Percentiles rank a stretch among this genome's conserved stretches.
Conservation (phyloP, 2,329 filamentous ascomycete species). For the Fusarium coffeatum region DNA sequence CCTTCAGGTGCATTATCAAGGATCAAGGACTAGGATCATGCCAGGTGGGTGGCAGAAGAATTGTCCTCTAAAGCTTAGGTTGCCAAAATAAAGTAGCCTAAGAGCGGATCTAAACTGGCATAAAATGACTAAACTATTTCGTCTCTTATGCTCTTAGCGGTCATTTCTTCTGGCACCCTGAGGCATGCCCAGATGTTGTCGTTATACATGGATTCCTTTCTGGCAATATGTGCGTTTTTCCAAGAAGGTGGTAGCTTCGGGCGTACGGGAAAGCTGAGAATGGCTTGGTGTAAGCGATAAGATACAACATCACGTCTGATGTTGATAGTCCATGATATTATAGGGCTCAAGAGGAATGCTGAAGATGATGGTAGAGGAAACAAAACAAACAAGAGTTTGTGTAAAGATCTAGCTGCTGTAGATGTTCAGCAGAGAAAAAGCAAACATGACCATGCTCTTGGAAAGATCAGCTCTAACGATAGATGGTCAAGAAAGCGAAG, state of each 20-base stretch:
- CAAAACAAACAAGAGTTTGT: neutral
- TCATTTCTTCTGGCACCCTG: too few relatives aligned
- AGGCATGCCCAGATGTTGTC: neutral
- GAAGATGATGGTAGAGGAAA: too few relatives aligned
- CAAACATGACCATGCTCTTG: constrained; percentile 15
- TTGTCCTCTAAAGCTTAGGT: too few relatives aligned
- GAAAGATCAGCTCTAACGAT: constrained; percentile 3
- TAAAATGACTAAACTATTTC: too few relatives aligned
- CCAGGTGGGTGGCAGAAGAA: too few relatives aligned
- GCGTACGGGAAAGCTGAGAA: constrained; percentile 7
- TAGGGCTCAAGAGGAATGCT: constrained; percentile 1
- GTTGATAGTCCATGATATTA: neutral
- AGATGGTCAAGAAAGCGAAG: constrained; percentile 21
- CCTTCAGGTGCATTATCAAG: constrained; percentile 10
- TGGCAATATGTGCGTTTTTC: constrained; percentile 2
- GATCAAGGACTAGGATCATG: constrained; percentile 25
- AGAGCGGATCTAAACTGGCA: too few relatives aligned
- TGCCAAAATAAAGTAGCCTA: too few relatives aligned
- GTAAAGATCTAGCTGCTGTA: neutral
- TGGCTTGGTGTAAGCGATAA: constrained; percentile 2
- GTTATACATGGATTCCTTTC: neutral
- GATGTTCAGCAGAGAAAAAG: constrained; percentile 10
- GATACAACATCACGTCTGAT: constrained; percentile 6
- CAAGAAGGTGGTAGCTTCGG: constrained; percentile 23
- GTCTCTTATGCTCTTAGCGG: too few relatives aligned